Conservation (phyloP, 2,329 filamentous ascomycete genomes). For the Zasmidium citrigriseum region DNA sequence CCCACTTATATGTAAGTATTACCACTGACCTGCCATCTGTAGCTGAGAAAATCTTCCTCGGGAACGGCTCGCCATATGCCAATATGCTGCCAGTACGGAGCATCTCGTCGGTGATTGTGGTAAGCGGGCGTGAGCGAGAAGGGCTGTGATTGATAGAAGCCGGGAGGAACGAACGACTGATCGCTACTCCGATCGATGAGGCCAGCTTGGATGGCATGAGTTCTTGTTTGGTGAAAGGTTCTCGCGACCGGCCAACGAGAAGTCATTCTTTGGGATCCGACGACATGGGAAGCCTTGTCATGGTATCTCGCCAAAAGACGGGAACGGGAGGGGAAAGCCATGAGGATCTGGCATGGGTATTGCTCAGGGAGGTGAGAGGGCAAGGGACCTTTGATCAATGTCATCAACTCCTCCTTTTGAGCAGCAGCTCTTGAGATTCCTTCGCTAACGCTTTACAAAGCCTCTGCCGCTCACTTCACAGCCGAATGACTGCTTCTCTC, state of each 20-base stretch:
- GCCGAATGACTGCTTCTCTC: neutral
- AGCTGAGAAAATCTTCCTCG: constrained; percentile 53
- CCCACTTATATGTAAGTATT: neutral
- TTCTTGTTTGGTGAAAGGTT: neutral
- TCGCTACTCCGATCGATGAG: neutral
- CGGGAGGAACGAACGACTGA: neutral
- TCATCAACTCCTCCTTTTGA: neutral
- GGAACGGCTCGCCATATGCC: constrained; percentile 50
- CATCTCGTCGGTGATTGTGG: neutral
- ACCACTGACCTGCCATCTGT: constrained; percentile 57
- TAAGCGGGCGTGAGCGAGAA: neutral
- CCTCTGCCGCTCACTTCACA: neutral
- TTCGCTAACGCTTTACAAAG: neutral
- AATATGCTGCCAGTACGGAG: constrained; percentile 23
- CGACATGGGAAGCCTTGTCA: neutral
- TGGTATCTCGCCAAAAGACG: neutral
- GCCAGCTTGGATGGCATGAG: neutral
- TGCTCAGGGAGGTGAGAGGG: neutral
- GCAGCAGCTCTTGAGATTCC: neutral
- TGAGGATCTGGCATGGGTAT: neutral
- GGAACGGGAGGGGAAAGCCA: neutral
- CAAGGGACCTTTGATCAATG: neutral
- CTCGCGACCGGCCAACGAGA: neutral
- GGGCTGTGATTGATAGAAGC: neutral
- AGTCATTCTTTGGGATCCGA: neutral